A percentile compares a stretch with the other conserved stretches of the same genome.
phyloP scores from a whole-genome alignment of 2,329 filamentous ascomycete genomes.

The Cadophora sp. region DNA sequence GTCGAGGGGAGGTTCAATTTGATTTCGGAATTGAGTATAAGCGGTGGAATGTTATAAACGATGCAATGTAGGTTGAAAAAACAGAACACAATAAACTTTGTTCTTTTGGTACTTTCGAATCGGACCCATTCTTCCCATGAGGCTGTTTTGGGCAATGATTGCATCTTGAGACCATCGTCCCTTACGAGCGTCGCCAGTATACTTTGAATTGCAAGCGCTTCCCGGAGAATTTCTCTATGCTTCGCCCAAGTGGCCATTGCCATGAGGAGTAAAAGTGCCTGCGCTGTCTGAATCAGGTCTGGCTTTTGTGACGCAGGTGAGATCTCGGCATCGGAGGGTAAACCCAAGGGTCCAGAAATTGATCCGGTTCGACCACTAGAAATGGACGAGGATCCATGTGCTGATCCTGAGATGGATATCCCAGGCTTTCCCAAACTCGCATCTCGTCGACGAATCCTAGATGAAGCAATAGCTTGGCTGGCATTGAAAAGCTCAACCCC shows the following conservation, averaged over 20 bases:
- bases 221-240: slow-evolving; percentile 49
- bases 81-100: slow-evolving; percentile 65
- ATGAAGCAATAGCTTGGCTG: slow-evolving; percentile 61
- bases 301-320: slow-evolving; percentile 11
- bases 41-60: slow-evolving; percentile 64
- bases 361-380: neutral
- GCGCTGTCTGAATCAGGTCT: slow-evolving; percentile 63
- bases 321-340: slow-evolving; percentile 20
- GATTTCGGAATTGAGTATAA: slow-evolving; percentile 65
- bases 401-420: neutral
- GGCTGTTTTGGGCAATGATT: slow-evolving; percentile 54
- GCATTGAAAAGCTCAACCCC: slow-evolving; percentile 68
- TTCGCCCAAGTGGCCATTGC: slow-evolving; percentile 67
- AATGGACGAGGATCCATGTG: neutral
- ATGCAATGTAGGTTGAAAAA: slow-evolving; percentile 70
- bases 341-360: slow-evolving; percentile 17
- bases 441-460: slow-evolving; percentile 63
- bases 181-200: slow-evolving; percentile 59
- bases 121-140: slow-evolving; percentile 68
- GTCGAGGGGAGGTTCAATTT: slow-evolving; percentile 61
- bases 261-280: slow-evolving; percentile 66
- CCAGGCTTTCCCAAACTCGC: slow-evolving; percentile 54
- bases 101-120: slow-evolving; percentile 62
- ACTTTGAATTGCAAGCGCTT: slow-evolving; percentile 65
- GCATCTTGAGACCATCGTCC: slow-evolving; percentile 56